phyloP scores from a whole-genome alignment of 345 rosid genomes.

The Microthlaspi erraticum region DNA sequence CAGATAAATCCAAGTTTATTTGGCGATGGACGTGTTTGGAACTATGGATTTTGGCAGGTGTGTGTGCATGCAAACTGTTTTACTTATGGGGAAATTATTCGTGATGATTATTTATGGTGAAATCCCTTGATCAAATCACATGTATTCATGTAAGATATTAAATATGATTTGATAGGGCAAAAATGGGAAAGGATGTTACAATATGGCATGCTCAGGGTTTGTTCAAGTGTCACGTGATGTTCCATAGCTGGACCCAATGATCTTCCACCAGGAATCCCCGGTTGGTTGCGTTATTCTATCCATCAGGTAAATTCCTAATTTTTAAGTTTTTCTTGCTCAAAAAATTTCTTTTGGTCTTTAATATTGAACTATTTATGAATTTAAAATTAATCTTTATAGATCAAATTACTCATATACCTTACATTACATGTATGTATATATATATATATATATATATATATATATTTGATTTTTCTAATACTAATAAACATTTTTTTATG shows the following conservation, averaged over 20 bases:
- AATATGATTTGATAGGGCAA: slow-evolving; percentile 31
- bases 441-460: too few species aligned
- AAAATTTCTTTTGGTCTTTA: too few species aligned
- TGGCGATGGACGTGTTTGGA: background rate
- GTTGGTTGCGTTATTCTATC: background rate
- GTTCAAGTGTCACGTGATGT: slow-evolving; percentile 7
- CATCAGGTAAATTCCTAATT: slow-evolving; percentile 5
- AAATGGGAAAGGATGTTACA: slow-evolving; percentile 25
- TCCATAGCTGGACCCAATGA: background rate
- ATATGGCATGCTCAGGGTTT: slow-evolving; percentile 22
- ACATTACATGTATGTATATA: too few species aligned
- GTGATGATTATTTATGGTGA: too few species aligned
- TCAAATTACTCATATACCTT: too few species aligned
- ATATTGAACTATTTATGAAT: too few species aligned
- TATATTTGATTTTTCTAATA: too few species aligned
- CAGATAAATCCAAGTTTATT: background rate
- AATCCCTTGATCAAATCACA: background rate
- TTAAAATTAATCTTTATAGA: too few species aligned
- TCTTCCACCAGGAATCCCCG: background rate
- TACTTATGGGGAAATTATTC: too few species aligned
- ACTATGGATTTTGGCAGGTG: slow-evolving; percentile 3
- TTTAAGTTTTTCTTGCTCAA: too few species aligned
- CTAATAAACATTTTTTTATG: background rate
- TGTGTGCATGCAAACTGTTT: background rate
- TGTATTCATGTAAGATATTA: background rate